Conservation (phyloP, 768 basidiomycete species). For the Leccinum longicurvipes region DNA sequence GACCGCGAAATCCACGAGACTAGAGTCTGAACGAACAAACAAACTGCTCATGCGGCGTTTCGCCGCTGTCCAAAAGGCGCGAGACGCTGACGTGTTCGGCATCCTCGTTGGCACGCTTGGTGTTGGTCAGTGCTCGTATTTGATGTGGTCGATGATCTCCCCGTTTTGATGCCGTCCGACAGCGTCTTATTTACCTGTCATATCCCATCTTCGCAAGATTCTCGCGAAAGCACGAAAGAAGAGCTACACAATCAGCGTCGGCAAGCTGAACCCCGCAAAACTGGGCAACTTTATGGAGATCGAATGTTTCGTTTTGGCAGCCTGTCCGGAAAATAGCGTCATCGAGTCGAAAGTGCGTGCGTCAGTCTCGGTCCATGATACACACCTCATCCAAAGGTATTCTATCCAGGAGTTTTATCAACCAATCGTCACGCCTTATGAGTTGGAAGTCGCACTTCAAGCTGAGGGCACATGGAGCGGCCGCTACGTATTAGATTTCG, state of each 20-base stretch:
- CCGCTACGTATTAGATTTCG: conserved; percentile 77
- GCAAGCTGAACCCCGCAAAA: conserved; percentile 92
- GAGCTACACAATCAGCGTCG: conserved; percentile 91
- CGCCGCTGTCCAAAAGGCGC: conserved; percentile 78
- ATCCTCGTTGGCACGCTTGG: conserved; percentile 94
- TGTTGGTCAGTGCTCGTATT: conserved; percentile 51
- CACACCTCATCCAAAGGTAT: neutral
- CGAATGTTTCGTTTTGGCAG: conserved; percentile 92
- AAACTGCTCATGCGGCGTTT: conserved; percentile 88
- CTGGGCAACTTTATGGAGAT: conserved; percentile 95
- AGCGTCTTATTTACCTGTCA: conserved; percentile 86
- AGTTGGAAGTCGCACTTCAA: conserved; percentile 78
- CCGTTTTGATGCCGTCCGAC: neutral
- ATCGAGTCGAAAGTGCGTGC: conserved; percentile 61
- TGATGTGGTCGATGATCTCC: neutral
- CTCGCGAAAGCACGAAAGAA: conserved; percentile 75
- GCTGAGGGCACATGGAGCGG: conserved; percentile 71
- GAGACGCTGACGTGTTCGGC: conserved; percentile 91
- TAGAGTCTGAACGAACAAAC: conserved; percentile 72
- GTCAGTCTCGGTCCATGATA: neutral
- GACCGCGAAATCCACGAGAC: conserved; percentile 35
- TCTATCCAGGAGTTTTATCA: conserved; percentile 74
- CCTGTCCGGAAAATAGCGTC: conserved; percentile 90
- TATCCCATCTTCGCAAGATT: conserved; percentile 72
- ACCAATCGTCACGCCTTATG: conserved; percentile 93